These are phyloP conservation scores for Neobulgaria alba DNA, from an alignment of 2,329 filamentous ascomycete genomes.

Conservation along the genomic window DNA sequence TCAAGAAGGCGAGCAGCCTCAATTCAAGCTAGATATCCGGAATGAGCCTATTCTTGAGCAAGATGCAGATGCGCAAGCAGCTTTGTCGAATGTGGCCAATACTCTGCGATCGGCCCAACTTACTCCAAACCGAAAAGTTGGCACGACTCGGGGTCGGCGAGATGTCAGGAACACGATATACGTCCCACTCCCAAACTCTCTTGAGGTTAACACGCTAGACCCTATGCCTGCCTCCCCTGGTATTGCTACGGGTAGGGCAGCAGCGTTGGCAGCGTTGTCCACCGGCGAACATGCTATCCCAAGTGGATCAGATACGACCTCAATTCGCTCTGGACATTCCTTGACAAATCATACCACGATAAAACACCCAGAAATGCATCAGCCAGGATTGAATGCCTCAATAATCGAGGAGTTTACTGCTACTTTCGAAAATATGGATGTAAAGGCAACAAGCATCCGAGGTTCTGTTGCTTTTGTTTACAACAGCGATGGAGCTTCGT, in stretches of 20 bases:
- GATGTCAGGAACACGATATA: conserved; percentile 91
- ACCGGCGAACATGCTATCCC: conserved; percentile 47
- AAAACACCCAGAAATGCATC: conserved; percentile 73
- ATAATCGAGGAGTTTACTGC: conserved; percentile 88
- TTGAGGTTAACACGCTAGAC: conserved; percentile 17
- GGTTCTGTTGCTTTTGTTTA: conserved; percentile 87
- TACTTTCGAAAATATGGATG: conserved; percentile 64
- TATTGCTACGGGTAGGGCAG: conserved; percentile 30
- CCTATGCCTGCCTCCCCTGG: conserved; percentile 28
- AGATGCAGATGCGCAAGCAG: conserved; percentile 66
- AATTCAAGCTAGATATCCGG: conserved; percentile 72
- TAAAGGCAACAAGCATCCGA: conserved; percentile 65
- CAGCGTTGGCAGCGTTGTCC: conserved; percentile 46
- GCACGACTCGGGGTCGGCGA: conserved; percentile 77
- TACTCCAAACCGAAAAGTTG: conserved; percentile 59
- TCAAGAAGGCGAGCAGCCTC: conserved; percentile 49
- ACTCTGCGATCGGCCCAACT: conserved; percentile 55
- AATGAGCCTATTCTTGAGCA: conserved; percentile 72
- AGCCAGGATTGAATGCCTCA: conserved; percentile 75
- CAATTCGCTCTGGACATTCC: conserved; percentile 81
- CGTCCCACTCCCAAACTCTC: conserved; percentile 42
- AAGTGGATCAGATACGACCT: conserved; percentile 73
- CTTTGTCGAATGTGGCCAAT: conserved; percentile 66
- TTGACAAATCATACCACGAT: conserved; percentile 59
- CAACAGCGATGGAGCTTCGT: conserved; percentile 41